Evolutionary conservation across 2,329 filamentous ascomycete genomes (phyloP).

Genomic region (Pseudogymnoascus sp.): DNA sequence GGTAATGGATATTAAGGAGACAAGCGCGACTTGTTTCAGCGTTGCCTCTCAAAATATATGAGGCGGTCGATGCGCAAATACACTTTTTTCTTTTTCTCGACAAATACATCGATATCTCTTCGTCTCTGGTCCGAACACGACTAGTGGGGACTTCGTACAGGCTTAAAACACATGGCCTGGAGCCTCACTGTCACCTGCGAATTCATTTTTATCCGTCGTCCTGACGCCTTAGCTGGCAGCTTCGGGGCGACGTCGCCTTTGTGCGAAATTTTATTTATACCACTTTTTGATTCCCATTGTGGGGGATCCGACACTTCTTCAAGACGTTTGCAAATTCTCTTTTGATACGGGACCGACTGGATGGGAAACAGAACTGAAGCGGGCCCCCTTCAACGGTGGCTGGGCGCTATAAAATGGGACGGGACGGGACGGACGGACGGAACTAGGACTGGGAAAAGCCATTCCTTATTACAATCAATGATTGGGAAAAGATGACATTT

Average conservation of each 20-base stretch:
- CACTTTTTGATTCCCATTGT: background rate
- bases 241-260: background rate
- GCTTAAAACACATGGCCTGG: slow-evolving; percentile 7
- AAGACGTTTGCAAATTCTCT: slow-evolving; percentile 2
- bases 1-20: slow-evolving; percentile 1
- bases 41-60: slow-evolving; percentile 5
- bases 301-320: background rate
- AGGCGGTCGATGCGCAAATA: slow-evolving; percentile 1
- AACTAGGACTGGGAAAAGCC: background rate
- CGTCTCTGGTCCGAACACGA: background rate
- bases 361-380: background rate
- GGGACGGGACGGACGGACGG: background rate
- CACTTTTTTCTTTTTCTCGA: background rate
- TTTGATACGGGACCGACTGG: slow-evolving; percentile 2
- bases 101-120: slow-evolving; percentile 7
- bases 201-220: background rate
- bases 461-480: background rate
- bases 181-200: slow-evolving; percentile 9
- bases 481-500: background rate
- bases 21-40: background rate
- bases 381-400: slow-evolving; percentile 2
- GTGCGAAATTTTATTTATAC: slow-evolving; percentile 5
- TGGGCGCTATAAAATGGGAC: slow-evolving; percentile 6
- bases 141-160: slow-evolving; percentile 3
- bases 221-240: slow-evolving; percentile 3